Evolutionary conservation across 1,284 basidiomycete genomes (phyloP), one percentile per base, ranked within the genome.

Genomic region (Mrakiaceae sp.): DNA sequence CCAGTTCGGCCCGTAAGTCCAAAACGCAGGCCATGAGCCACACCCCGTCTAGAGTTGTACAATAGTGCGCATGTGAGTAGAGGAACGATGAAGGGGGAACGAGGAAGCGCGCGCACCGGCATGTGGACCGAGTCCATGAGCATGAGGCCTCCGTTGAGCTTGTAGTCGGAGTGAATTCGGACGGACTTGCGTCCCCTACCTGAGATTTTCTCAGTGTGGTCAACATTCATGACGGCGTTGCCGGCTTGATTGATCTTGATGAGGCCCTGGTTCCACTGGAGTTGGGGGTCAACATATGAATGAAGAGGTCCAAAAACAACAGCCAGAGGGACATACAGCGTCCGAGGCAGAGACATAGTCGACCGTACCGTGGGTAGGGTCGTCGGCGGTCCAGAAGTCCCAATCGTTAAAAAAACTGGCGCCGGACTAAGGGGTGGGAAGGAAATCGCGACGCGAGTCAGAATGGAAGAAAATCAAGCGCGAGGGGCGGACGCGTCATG

Each of bases 41-140:
- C 27, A 27, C 27, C 27, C 27, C 2, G 27, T 27, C 27, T 27
- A 27, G 27, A 27, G 27, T 27, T 27, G 27, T 27, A 27, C 27
- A 2, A 27, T 27, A 27, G 27, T 27, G 27, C 27, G 27, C 27
- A 27, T 27, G 27, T 27, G 27, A 27, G 27, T 27, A 27, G 27
- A 27, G 27, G 27, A 27, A 2, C 27, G 27, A 27, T 27, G 27
- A 27, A 27, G 27, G 27, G 27, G 27, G 27, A 27, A 27, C 27
- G 27, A 27, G 27, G 27, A 27, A 27, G 27, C 27, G 27, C 27
- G 27, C 27, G 27, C 27, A 27, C 27, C 2, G 90, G 90, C 86
- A 93, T 91, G 75, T 93, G 90, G n/a, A 84, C 79, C 12, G 88
- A 82, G 73, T 93, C 89, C 79, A 92, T 81, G 66, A 92, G 80